Conservation (phyloP, 176 grass and related monocot species). For the Aegilops tauschii region DNA sequence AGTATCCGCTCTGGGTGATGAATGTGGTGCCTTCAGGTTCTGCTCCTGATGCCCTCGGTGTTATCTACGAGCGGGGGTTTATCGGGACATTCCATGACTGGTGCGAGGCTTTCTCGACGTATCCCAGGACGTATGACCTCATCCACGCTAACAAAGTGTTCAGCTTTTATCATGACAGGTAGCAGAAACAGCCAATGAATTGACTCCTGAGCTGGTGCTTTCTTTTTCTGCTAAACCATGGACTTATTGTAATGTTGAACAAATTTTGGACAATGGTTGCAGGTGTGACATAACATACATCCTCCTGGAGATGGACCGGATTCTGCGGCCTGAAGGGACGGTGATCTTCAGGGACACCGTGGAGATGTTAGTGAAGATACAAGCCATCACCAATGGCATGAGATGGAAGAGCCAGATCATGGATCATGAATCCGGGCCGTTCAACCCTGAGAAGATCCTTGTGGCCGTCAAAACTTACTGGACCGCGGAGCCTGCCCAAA, state of each 20-base stretch:
- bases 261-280: too few species aligned
- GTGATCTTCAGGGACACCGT: constrained; percentile 62
- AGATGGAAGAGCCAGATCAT: constrained; percentile 69
- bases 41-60: constrained; percentile 43
- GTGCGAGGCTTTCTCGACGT: constrained; percentile 92
- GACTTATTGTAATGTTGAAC: too few species aligned
- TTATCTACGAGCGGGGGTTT: constrained; percentile 80
- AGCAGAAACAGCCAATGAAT: neutral
- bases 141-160: constrained; percentile 77
- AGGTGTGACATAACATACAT: too few species aligned
- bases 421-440: constrained; percentile 69
- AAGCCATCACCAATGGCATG: constrained; percentile 54
- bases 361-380: constrained; percentile 51
- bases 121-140: constrained; percentile 85
- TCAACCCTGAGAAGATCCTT: constrained; percentile 79
- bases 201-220: neutral
- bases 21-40: constrained; percentile 55
- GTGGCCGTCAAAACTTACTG: constrained; percentile 78
- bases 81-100: constrained; percentile 80
- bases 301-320: constrained; percentile 62
- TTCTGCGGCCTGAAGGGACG: constrained; percentile 65
- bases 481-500: constrained; percentile 44
- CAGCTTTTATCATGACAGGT: constrained; percentile 64
- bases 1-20: constrained; percentile 84
- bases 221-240: neutral